Conservation (phyloP, 306 rosid species). For the Canavalia ensiformis region DNA sequence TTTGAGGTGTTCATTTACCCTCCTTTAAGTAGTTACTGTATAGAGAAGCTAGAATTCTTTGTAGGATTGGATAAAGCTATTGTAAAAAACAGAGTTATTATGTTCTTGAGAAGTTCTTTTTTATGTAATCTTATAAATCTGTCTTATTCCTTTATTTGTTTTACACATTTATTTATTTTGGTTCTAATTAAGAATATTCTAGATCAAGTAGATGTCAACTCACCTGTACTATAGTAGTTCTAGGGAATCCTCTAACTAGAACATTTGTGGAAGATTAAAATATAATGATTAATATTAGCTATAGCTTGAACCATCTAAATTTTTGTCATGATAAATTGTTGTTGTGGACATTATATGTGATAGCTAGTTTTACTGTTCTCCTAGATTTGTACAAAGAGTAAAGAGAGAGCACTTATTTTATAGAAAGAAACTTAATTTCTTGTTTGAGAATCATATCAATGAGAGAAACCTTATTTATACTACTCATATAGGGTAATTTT, state of each 20-base stretch:
- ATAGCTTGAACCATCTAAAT: not conserved
- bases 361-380: too few species aligned
- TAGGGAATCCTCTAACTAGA: not conserved
- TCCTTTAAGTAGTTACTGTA: conserved; percentile 41
- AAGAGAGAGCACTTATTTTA: too few species aligned
- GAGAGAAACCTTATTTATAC: too few species aligned
- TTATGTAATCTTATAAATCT: conserved; percentile 18
- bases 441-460: too few species aligned
- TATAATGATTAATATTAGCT: not conserved
- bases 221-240: not conserved
- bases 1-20: conserved; percentile 29
- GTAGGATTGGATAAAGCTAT: conserved; percentile 33
- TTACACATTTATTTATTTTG: not conserved
- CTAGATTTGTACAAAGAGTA: too few species aligned
- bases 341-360: too few species aligned
- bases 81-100: conserved; percentile 36
- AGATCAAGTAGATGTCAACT: not conserved
- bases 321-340: too few species aligned
- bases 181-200: conserved; percentile 1
- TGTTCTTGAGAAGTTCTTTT: conserved; percentile 25
- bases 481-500: too few species aligned
- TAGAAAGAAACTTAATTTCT: too few species aligned
- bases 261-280: not conserved
- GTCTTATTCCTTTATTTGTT: not conserved
- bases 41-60: conserved; percentile 49